Evolutionary conservation across 495 filamentous ascomycete species (phyloP), one percentile per base, ranked within the genome.

Genomic region (Copromyces sp.): DNA sequence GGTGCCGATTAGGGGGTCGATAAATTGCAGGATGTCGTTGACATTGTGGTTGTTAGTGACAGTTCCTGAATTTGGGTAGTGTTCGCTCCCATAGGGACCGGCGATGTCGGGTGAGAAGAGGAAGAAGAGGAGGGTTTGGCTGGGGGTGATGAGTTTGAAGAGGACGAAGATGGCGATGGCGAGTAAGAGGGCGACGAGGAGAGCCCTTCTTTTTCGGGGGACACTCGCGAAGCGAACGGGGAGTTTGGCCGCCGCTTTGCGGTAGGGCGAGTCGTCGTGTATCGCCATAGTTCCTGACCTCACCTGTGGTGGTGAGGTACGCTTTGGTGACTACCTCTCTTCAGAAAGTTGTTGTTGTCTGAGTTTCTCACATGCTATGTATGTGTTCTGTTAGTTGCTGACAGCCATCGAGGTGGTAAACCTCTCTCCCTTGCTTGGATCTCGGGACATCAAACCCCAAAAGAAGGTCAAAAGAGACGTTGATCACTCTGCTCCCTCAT

Each of bases 1-100:
- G 3, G 88, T 90, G 40, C 89, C 88, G 71, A 90, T 90, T 14
- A 90, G 77, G 39, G 88, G 88, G 75, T 90, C 84, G 68, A 86
- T 73, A 69, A 80, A 84, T 59, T 71, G 76, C 17, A 86, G 74
- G 4, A 86, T 76, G 59, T 83, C 77, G 65, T 74, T 38, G 76
- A 74, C 69, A 16, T 14, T n/a, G 17, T 29, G 70, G 12, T 71
- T 37, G 29, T 32, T 37, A 37, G 3, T 61, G 53, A 0, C 53
- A 11, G 24, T 24, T 3, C 24, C 24, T 7, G 65, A 32, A 12
- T 24, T 24, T 24, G 24, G 24, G 24, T 24, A 24, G 24, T 12
- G 45, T 53, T 53, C 20, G 40, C 70, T 24, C 24, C 24, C 47
- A 72, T 76, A 53, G 4, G 71, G 40, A 11, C 74, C 75, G 5